Evolutionary conservation across 2,329 filamentous ascomycete genomes (phyloP), one percentile per base, ranked within the genome.

Genomic region (Scytalidium sp.): DNA sequence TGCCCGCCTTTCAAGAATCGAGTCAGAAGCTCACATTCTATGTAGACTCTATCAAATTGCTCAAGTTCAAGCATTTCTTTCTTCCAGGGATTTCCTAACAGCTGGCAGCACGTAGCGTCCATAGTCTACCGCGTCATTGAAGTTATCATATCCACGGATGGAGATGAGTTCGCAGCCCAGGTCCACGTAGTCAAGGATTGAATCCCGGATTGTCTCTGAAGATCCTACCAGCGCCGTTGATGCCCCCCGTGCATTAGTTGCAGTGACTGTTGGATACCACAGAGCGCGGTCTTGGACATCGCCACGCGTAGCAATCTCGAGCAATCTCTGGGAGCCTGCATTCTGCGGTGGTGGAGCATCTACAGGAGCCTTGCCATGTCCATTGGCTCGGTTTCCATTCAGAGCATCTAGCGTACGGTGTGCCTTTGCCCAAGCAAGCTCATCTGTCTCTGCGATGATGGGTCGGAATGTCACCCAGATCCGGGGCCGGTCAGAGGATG

Each of bases 381-480:
- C 69, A 5, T 67, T 66, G 1, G 64, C 64, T 1, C 68, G 63
- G 56, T 79, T 73, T 6, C 54, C 52, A 52, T 75, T 75, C 41
- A 84, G 67, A 1, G 68, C 64, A 19, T 81, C 79, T 0, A 84
- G 71, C 0, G 75, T 83, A 21, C 70, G 69, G 60, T 83, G 73
- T 3, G 81, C 81, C 66, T 83, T 84, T 3, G 70, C 71, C 81
- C 81, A 84, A 1, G 81, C 81, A 6, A 84, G 70, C 19, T 83
- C 80, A 13, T 84, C 80, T 0, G 80, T 84, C 65, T 83, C 80
- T 1, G 80, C 80, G 0, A 75, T 57, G 51, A 84, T 84, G 3
- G 81, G 81, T 2, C 81, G 72, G 73, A 84, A 84, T 0, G 81
- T 83, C 1, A 84, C 81, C 81, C 81, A 84, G 58, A 84, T 84